Evolutionary conservation across 495 filamentous ascomycete species (phyloP).

Genomic region (Alectoria sarmentosa): DNA sequence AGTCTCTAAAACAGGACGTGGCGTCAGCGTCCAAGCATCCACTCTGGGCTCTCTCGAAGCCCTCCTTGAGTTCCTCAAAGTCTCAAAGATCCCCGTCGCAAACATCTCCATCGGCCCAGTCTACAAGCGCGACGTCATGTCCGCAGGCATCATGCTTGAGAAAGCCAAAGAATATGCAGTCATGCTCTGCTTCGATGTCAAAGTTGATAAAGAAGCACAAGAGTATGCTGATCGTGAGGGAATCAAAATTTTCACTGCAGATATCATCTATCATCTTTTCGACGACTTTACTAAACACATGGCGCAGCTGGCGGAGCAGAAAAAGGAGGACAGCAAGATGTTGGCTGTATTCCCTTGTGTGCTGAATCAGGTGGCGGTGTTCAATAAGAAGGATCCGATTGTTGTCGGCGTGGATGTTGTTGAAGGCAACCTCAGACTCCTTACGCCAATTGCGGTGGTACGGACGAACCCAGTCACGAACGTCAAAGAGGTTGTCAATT

Average conservation of each 20-base stretch:
- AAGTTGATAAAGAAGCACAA: constrained; percentile 94
- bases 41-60: constrained; percentile 97
- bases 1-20: constrained; percentile 82
- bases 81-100: constrained; percentile 92
- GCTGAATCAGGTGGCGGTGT: constrained; percentile 79
- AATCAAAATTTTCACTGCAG: constrained; percentile 96
- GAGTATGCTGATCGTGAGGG: constrained; percentile 89
- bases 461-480: constrained; percentile 72
- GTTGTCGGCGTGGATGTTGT: constrained; percentile 92
- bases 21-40: constrained; percentile 95
- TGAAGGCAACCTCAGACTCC: constrained; percentile 76
- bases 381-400: constrained; percentile 97
- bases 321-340: constrained; percentile 93
- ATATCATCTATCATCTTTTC: constrained; percentile 99
- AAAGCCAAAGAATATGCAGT: constrained; percentile 92
- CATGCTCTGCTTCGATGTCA: constrained; percentile 99
- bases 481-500: constrained; percentile 68
- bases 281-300: constrained; percentile 95
- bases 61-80: constrained; percentile 87
- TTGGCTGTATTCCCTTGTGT: constrained; percentile 96
- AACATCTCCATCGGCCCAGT: constrained; percentile 98
- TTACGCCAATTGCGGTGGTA: constrained; percentile 82
- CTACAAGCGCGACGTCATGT: constrained; percentile 97
- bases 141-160: constrained; percentile 93
- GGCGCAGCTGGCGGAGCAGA: constrained; percentile 72